Evolutionary conservation across 345 rosid species (phyloP).

Genomic region (Populus pruinosa): DNA sequence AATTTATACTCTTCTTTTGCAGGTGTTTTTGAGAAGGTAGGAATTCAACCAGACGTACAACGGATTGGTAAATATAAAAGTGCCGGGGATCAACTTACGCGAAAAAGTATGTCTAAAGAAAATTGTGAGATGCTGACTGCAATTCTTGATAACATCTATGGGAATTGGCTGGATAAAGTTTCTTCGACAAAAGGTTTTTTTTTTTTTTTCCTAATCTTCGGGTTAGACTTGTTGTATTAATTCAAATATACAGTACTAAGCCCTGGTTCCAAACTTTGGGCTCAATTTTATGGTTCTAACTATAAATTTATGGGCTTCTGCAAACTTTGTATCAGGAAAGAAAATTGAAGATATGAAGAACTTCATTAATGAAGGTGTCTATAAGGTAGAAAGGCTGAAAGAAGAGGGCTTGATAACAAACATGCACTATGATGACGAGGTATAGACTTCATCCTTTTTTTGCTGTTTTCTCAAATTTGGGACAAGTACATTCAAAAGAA

Average conservation of each 20-base stretch:
- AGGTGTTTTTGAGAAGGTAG: constrained; percentile 90
- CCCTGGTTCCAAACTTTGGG: not conserved
- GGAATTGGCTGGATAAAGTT: constrained; percentile 83
- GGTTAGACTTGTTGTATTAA: not conserved
- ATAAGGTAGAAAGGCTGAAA: constrained; percentile 75
- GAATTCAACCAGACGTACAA: constrained; percentile 84
- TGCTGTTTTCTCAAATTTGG: not conserved
- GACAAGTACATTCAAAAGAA: not conserved
- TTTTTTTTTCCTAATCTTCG: not conserved
- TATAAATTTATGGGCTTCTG: constrained; percentile 25
- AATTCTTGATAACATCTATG: constrained; percentile 86
- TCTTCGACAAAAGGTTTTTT: constrained; percentile 69
- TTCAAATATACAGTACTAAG: not conserved
- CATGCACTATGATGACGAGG: constrained; percentile 88
- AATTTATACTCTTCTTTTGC: constrained; percentile 6
- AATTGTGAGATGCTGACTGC: constrained; percentile 92
- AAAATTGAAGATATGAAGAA: constrained; percentile 70
- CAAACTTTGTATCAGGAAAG: constrained; percentile 57
- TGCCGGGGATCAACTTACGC: constrained; percentile 87
- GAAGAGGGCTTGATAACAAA: constrained; percentile 84
- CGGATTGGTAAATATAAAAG: constrained; percentile 95
- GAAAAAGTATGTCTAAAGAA: constrained; percentile 82
- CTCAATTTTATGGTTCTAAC: constrained; percentile 16
- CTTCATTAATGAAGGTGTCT: constrained; percentile 86
- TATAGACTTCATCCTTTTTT: constrained; percentile 16